phyloP scores from a whole-genome alignment of 2,329 filamentous ascomycete species.

The Talaromyces sp. region DNA sequence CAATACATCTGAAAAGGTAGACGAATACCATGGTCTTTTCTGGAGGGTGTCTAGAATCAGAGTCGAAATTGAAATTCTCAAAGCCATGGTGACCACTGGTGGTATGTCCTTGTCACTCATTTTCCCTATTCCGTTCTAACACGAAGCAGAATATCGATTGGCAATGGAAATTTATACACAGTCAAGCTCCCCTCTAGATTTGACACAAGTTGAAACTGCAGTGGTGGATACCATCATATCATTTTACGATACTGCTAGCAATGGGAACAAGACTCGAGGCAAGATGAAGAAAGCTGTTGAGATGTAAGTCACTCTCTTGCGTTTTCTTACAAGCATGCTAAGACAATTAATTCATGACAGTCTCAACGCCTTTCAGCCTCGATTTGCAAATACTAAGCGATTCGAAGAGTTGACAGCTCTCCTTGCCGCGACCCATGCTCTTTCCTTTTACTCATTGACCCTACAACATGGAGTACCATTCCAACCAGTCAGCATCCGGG shows the following conservation, averaged over 20 bases:
- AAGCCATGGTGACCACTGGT: slow-evolving; percentile 50
- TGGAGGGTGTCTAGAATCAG: slow-evolving; percentile 49
- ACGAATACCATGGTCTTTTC: slow-evolving; percentile 43
- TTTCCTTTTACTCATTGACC: slow-evolving; percentile 64
- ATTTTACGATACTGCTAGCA: slow-evolving; percentile 63
- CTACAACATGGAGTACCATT: slow-evolving; percentile 64
- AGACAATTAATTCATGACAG: slow-evolving; percentile 23
- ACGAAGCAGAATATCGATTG: slow-evolving; percentile 37
- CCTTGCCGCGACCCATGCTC: slow-evolving; percentile 59
- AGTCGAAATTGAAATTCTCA: slow-evolving; percentile 57
- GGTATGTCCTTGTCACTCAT: slow-evolving; percentile 29
- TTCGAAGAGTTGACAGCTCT: slow-evolving; percentile 51
- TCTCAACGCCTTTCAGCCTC: slow-evolving; percentile 42
- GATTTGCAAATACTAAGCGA: slow-evolving; percentile 39
- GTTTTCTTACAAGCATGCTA: not conserved
- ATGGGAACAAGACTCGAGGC: slow-evolving; percentile 61
- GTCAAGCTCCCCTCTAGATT: slow-evolving; percentile 36
- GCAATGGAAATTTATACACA: slow-evolving; percentile 42
- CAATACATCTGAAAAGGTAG: slow-evolving; percentile 24
- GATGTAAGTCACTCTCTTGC: slow-evolving; percentile 41
- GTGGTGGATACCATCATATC: slow-evolving; percentile 53
- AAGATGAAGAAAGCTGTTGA: slow-evolving; percentile 61
- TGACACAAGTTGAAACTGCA: slow-evolving; percentile 49
- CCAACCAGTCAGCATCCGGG: slow-evolving; percentile 64
- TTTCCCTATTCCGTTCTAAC: not conserved